Conservation (phyloP, 768 basidiomycete genomes). For the Coprinellus micaceus region DNA sequence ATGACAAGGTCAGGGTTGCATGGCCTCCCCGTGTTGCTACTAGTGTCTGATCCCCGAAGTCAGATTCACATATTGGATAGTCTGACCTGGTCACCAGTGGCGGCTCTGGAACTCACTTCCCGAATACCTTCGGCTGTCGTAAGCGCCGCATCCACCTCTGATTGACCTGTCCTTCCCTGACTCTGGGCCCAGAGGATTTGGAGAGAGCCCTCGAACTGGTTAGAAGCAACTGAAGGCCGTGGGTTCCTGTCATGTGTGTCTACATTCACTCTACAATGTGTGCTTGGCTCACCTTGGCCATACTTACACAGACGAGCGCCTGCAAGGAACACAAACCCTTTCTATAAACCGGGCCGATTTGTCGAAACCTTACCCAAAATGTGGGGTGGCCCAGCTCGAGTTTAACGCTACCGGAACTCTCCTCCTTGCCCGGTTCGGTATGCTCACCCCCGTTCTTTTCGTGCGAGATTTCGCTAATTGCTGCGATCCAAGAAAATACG, state of each 20-base stretch:
- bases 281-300: neutral
- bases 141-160: conserved; percentile 22
- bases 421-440: conserved; percentile 73
- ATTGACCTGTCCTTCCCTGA: neutral
- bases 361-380: conserved; percentile 61
- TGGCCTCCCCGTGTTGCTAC: neutral
- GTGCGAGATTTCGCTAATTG: conserved; percentile 4
- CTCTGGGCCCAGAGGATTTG: conserved; percentile 58
- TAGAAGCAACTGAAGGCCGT: conserved; percentile 76
- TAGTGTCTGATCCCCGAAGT: conserved; percentile 6
- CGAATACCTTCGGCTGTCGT: conserved; percentile 58
- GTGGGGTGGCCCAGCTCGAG: conserved; percentile 67
- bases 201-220: conserved; percentile 84
- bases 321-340: conserved; percentile 54
- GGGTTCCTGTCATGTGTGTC: conserved; percentile 82
- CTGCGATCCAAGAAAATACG: conserved; percentile 46
- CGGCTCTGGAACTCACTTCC: conserved; percentile 57
- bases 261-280: neutral
- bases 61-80: conserved; percentile 76
- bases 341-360: conserved; percentile 49
- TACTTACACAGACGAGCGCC: conserved; percentile 53
- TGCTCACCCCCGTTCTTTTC: conserved; percentile 16
- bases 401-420: conserved; percentile 79
- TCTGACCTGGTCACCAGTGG: conserved; percentile 68
- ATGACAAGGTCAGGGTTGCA: conserved; percentile 63